Evolutionary conservation across 345 rosid species (phyloP).

Genomic region (Lepidium sativum): DNA sequence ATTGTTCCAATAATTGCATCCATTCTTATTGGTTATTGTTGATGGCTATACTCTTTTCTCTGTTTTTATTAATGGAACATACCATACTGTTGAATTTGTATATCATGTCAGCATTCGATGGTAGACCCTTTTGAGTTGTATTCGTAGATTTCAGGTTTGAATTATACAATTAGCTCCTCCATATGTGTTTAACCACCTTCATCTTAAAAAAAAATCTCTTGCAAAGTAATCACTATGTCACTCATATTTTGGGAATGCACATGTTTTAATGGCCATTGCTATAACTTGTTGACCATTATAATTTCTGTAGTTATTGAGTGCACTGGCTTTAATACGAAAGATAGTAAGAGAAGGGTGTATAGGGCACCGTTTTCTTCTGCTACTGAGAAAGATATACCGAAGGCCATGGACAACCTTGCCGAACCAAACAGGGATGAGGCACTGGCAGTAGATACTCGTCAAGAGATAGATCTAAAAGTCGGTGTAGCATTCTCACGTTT

Average conservation of each 20-base stretch:
- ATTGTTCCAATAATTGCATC: neutral
- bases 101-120: neutral
- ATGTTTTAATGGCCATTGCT: neutral
- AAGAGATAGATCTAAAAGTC: conserved; percentile 98
- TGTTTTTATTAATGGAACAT: neutral
- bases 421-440: conserved; percentile 84
- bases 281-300: conserved; percentile 11
- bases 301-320: conserved; percentile 64
- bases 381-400: conserved; percentile 84
- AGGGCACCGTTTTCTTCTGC: conserved; percentile 95
- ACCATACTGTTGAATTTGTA: neutral
- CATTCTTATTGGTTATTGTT: neutral
- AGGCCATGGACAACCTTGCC: conserved; percentile 80
- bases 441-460: conserved; percentile 96
- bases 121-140: neutral
- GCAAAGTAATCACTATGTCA: neutral
- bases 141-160: neutral
- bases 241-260: neutral
- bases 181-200: neutral
- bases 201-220: neutral
- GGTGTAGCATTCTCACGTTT: conserved; percentile 96
- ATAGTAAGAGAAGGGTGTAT: conserved; percentile 49
- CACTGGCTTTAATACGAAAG: conserved; percentile 54
- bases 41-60: neutral
- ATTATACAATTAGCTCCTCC: neutral